Percentiles rank a stretch among this genome's conserved stretches.
These are phyloP conservation scores for Aspergillus homomorphus DNA, from an alignment of 495 filamentous ascomycete species.

Conservation along the genomic window DNA sequence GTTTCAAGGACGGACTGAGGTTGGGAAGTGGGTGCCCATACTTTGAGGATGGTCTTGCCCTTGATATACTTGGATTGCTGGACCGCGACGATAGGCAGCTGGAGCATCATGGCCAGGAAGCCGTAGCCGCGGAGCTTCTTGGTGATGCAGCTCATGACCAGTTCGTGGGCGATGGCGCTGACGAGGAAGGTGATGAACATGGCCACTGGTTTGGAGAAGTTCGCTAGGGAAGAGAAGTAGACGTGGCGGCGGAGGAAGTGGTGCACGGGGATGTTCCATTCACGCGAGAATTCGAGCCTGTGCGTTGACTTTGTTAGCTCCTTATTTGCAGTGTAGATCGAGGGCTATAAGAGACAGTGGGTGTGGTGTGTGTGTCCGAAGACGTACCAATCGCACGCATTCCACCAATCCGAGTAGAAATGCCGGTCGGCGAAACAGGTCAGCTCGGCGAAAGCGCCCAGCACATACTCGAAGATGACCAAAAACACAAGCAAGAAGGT, in stretches of 20 bases:
- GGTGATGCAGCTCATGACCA: slow-evolving; percentile 97
- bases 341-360: background rate
- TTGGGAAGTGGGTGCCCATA: slow-evolving; percentile 24
- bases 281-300: slow-evolving; percentile 92
- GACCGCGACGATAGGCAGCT: slow-evolving; percentile 88
- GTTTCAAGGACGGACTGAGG: background rate
- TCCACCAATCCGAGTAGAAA: slow-evolving; percentile 98
- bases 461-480: slow-evolving; percentile 94
- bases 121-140: slow-evolving; percentile 95
- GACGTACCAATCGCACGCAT: slow-evolving; percentile 53
- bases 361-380: background rate
- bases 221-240: slow-evolving; percentile 72
- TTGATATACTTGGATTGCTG: slow-evolving; percentile 77
- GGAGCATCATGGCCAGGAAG: slow-evolving; percentile 91
- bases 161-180: slow-evolving; percentile 83
- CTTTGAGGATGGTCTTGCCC: slow-evolving; percentile 72
- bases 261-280: slow-evolving; percentile 99
- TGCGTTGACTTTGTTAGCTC: background rate
- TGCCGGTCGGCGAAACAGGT: slow-evolving; percentile 92
- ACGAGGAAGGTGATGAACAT: slow-evolving; percentile 92
- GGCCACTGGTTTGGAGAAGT: slow-evolving; percentile 73
- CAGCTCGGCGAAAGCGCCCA: slow-evolving; percentile 91
- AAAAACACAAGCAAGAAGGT: slow-evolving; percentile 93
- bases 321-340: background rate
- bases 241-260: slow-evolving; percentile 94